These are phyloP conservation scores for Yarrowia keelungensis DNA, from an alignment of 805 yeast genomes.

Conservation along the genomic window DNA sequence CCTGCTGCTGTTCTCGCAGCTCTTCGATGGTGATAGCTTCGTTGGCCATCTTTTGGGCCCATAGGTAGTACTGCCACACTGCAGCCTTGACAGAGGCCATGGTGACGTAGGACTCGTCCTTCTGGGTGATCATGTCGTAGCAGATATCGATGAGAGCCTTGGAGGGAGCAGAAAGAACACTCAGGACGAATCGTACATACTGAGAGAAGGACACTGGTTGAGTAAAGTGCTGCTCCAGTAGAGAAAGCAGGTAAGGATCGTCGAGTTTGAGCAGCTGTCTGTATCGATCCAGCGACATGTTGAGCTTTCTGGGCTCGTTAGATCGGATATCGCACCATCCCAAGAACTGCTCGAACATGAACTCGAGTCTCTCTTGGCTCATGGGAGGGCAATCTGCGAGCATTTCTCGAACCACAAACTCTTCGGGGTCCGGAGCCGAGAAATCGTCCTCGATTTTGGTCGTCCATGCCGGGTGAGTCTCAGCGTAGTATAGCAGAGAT, in stretches of 20 bases:
- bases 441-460: slow-evolving; percentile 14
- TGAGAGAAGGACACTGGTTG: slow-evolving; percentile 8
- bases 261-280: slow-evolving; percentile 19
- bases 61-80: slow-evolving; percentile 29
- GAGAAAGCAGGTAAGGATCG: slow-evolving; percentile 20
- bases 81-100: slow-evolving; percentile 34
- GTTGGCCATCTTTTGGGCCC: slow-evolving; percentile 38
- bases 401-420: slow-evolving; percentile 18
- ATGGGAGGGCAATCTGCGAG: slow-evolving; percentile 8
- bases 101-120: slow-evolving; percentile 31
- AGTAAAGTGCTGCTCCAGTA: slow-evolving; percentile 17
- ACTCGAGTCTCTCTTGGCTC: slow-evolving; percentile 24
- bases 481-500: slow-evolving; percentile 18
- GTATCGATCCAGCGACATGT: slow-evolving; percentile 23
- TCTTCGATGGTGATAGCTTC: slow-evolving; percentile 33
- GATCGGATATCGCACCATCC: slow-evolving; percentile 32
- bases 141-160: slow-evolving; percentile 20
- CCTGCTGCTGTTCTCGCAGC: slow-evolving; percentile 17
- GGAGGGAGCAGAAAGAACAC: slow-evolving; percentile 12
- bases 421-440: slow-evolving; percentile 17
- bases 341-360: slow-evolving; percentile 29
- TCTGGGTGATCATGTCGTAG: slow-evolving; percentile 34
- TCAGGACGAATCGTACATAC: slow-evolving; percentile 10
- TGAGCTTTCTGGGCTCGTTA: slow-evolving; percentile 1
- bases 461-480: slow-evolving; percentile 29